These are phyloP conservation scores for Cutaneotrichosporon cavernicola DNA, from an alignment of 1,284 basidiomycete genomes.

Conservation along the genomic window DNA sequence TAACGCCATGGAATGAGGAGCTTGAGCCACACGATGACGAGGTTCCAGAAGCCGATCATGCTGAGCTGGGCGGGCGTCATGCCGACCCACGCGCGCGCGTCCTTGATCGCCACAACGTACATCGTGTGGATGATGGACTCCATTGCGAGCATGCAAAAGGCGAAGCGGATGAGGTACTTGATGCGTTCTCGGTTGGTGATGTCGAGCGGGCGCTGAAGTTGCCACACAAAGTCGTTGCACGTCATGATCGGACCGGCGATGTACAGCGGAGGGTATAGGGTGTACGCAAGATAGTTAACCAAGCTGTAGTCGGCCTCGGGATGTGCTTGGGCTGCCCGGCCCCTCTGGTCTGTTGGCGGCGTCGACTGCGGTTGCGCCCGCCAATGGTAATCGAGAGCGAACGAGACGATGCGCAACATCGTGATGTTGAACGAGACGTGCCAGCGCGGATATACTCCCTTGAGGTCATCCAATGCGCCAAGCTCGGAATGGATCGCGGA, in stretches of 20 bases:
- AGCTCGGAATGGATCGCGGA: conserved; percentile 61
- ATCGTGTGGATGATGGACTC: conserved; percentile 90
- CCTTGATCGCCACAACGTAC: conserved; percentile 97
- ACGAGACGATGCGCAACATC: conserved; percentile 90
- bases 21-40: conserved; percentile 97
- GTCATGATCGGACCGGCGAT: conserved; percentile 95
- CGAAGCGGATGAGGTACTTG: conserved; percentile 70
- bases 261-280: conserved; percentile 87
- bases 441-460: conserved; percentile 81
- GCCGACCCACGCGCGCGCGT: conserved; percentile 63
- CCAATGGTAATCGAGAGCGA: conserved; percentile 91
- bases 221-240: conserved; percentile 92
- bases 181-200: conserved; percentile 52
- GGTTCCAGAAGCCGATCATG: conserved; percentile 97
- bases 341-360: conserved; percentile 40
- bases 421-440: conserved; percentile 95
- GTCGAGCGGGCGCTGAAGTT: conserved; percentile 55
- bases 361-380: conserved; percentile 37
- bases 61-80: conserved; percentile 75
- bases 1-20: conserved; percentile 96
- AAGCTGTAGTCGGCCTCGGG: conserved; percentile 59
- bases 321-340: conserved; percentile 59
- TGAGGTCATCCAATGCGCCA: conserved; percentile 59
- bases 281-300: conserved; percentile 68
- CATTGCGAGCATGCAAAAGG: conserved; percentile 74